These are phyloP conservation scores for Bremia lactucae DNA, from an alignment of 352 stramenopile species.

Conservation along the genomic window DNA sequence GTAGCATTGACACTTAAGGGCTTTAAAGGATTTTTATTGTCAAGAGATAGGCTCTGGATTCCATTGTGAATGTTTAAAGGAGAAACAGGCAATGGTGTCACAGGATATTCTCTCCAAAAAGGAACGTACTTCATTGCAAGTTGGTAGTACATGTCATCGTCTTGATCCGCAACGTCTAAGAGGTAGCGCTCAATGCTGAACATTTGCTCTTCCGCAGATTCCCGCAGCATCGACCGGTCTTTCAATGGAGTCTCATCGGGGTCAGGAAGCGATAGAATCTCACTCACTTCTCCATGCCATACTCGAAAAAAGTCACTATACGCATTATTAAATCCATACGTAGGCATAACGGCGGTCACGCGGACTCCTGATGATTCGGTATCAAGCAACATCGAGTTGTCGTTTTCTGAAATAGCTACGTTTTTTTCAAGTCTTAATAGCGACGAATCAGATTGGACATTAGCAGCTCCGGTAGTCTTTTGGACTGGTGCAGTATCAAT, in stretches of 20 bases:
- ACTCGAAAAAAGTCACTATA: conserved; percentile 89
- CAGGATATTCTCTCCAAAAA: conserved; percentile 74
- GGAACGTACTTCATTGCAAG: conserved; percentile 83
- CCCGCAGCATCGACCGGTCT: conserved; percentile 62
- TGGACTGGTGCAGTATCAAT: no score
- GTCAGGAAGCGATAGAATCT: conserved; percentile 89
- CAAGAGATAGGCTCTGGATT: no score
- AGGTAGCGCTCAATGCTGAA: conserved; percentile 96
- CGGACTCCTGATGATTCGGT: conserved; percentile 14
- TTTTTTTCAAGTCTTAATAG: conserved; percentile 46
- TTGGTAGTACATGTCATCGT: conserved; percentile 91
- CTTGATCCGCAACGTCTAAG: conserved; percentile 84
- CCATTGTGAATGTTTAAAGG: no score
- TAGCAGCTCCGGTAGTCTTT: no score
- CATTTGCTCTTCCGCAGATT: conserved; percentile 82
- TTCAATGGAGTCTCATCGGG: conserved; percentile 70
- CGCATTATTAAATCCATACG: conserved; percentile 92
- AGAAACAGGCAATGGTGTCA: no score
- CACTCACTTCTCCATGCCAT: conserved; percentile 86
- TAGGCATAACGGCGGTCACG: conserved; percentile 38
- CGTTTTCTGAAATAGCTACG: conserved; percentile 1
- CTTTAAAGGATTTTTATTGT: no score
- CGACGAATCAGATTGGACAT: conserved; percentile 25
- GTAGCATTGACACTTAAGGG: conserved; percentile 29
- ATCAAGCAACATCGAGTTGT: conserved; percentile 10